A percentile compares a stretch with the other conserved stretches of the same genome.
Conservation (phyloP, 768 basidiomycete species). For the Leccinellum luteum region DNA sequence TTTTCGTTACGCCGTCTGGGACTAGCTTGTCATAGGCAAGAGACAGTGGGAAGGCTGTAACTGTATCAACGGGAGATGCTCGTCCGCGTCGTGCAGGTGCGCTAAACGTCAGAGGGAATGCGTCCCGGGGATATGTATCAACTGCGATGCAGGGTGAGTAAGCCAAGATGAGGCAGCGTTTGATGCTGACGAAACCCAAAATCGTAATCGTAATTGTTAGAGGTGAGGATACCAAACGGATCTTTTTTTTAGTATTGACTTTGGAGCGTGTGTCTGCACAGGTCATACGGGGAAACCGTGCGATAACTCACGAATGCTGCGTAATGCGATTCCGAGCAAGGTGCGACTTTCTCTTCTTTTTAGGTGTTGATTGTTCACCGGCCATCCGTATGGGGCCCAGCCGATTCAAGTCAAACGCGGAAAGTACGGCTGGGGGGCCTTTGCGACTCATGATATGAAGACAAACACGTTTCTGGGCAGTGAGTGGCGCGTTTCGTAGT, state of each 20-base stretch:
- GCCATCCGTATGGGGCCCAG: constrained; percentile 20
- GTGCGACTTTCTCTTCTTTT: constrained; percentile 11
- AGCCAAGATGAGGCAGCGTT: neutral
- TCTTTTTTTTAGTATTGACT: neutral
- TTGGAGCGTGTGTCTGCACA: constrained; percentile 1
- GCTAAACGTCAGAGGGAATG: constrained; percentile 40
- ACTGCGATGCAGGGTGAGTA: constrained; percentile 43
- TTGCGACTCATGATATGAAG: constrained; percentile 31
- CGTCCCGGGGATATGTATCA: constrained; percentile 48
- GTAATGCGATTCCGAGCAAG: constrained; percentile 3
- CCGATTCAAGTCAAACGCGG: constrained; percentile 35
- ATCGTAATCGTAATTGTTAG: constrained; percentile 8
- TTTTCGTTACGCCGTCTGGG: neutral
- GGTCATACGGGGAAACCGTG: constrained; percentile 23
- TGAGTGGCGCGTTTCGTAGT: neutral
- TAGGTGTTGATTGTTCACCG: neutral
- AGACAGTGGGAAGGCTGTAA: constrained; percentile 17
- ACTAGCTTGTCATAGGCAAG: neutral
- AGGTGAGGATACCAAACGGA: constrained; percentile 11
- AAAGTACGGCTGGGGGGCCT: constrained; percentile 45
- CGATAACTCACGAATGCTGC: constrained; percentile 30
- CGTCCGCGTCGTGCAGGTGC: constrained; percentile 37
- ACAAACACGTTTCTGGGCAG: constrained; percentile 34
- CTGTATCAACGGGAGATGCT: constrained; percentile 30
- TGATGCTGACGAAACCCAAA: too few species aligned